A percentile compares a stretch with the other conserved stretches of the same genome.
Conservation (phyloP, 371 early-diverging fungal species). For the Rhizopus sp. region DNA sequence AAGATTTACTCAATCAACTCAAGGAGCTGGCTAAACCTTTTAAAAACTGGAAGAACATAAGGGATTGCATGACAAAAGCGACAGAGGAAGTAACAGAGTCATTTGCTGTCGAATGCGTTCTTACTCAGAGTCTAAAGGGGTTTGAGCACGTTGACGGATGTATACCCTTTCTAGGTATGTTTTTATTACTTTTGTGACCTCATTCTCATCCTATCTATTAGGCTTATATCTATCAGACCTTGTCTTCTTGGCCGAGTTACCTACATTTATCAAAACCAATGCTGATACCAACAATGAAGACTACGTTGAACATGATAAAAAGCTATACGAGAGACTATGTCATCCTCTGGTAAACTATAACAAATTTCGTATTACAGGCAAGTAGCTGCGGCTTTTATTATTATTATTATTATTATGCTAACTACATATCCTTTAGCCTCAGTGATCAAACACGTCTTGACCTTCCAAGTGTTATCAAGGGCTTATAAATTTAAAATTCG, state of each 20-base stretch:
- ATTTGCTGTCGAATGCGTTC: conserved; percentile 44
- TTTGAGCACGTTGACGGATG: conserved; percentile 36
- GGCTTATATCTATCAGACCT: conserved; percentile 70
- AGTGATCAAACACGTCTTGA: conserved; percentile 62
- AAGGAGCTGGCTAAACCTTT: conserved; percentile 61
- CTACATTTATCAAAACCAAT: conserved; percentile 49
- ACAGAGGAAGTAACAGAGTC: conserved; percentile 45
- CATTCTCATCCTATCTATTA: background rate
- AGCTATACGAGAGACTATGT: conserved; percentile 27
- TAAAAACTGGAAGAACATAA: conserved; percentile 58
- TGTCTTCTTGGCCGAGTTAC: conserved; percentile 63
- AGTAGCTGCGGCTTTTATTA: background rate
- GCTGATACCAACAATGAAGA: conserved; percentile 13
- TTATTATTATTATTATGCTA: conserved; percentile 1
- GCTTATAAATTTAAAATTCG: conserved; percentile 49
- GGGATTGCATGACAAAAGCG: conserved; percentile 57
- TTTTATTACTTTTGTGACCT: background rate
- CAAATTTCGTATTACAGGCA: conserved; percentile 61
- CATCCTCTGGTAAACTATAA: conserved; percentile 63
- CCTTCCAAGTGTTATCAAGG: conserved; percentile 59
- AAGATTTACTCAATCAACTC: conserved; percentile 51
- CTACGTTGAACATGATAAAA: conserved; percentile 23
- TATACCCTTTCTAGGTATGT: conserved; percentile 61
- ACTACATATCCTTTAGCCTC: conserved; percentile 39
- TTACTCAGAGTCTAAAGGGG: conserved; percentile 27